Conservation (phyloP, 2,329 filamentous ascomycete species). For the Saccharata proteae region DNA sequence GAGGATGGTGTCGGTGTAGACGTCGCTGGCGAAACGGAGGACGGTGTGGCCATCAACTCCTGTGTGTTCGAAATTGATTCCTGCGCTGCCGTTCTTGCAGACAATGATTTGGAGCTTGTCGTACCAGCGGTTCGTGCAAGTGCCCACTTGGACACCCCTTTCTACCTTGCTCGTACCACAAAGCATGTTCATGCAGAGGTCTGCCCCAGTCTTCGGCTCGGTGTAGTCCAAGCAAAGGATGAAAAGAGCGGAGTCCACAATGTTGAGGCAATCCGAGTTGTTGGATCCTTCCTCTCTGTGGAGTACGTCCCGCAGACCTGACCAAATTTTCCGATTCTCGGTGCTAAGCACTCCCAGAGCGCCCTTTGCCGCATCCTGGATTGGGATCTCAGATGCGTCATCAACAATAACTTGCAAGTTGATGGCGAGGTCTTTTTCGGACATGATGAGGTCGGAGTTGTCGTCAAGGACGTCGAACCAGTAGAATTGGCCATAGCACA, state of each 20-base stretch:
- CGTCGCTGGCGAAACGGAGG: constrained; percentile 84
- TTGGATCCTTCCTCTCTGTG: constrained; percentile 79
- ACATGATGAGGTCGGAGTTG: constrained; percentile 94
- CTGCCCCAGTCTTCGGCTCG: constrained; percentile 66
- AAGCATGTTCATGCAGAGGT: constrained; percentile 96
- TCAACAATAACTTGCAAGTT: constrained; percentile 89
- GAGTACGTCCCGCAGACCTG: constrained; percentile 74
- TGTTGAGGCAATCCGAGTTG: constrained; percentile 90
- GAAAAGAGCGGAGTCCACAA: constrained; percentile 89
- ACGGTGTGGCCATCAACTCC: constrained; percentile 97
- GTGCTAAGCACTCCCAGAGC: constrained; percentile 89
- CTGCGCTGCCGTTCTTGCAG: constrained; percentile 94
- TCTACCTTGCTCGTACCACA: constrained; percentile 89
- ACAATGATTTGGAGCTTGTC: constrained; percentile 99
- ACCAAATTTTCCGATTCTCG: constrained; percentile 95
- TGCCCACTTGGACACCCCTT: constrained; percentile 88
- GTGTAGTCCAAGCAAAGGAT: constrained; percentile 87
- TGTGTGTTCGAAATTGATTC: constrained; percentile 98
- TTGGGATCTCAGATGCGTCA: constrained; percentile 77
- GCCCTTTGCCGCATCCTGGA: constrained; percentile 90
- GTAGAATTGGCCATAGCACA: constrained; percentile 93
- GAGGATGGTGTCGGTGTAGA: constrained; percentile 96
- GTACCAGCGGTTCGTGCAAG: constrained; percentile 97
- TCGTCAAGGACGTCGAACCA: constrained; percentile 97
- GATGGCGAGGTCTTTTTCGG: constrained; percentile 79